These are phyloP conservation scores for Cryptococcus sp. DNA, from an alignment of 1,284 basidiomycete genomes.

Conservation along the genomic window DNA sequence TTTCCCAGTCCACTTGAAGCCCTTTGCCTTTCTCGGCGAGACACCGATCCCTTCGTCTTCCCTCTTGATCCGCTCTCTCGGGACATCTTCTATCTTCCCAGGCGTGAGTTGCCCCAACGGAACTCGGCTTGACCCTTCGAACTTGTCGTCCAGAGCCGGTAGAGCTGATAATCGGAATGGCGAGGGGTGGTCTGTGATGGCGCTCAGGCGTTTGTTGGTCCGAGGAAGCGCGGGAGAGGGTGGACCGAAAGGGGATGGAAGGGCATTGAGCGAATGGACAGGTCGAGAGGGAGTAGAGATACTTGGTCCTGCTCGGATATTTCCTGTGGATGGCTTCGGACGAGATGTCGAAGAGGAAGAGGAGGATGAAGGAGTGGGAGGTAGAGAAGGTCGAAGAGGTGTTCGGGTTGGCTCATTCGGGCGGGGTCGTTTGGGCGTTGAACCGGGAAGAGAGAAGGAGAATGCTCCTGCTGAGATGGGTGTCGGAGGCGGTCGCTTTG, in stretches of 20 bases:
- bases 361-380: no score
- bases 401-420: background rate
- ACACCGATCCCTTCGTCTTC: constrained; percentile 35
- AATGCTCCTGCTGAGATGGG: constrained; percentile 10
- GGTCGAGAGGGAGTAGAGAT: background rate
- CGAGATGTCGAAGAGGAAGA: no score
- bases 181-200: constrained; percentile 1
- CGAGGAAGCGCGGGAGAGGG: background rate
- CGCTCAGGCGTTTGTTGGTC: background rate
- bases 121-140: constrained; percentile 1
- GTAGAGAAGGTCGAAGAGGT: background rate
- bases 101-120: constrained; percentile 1
- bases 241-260: constrained; percentile 3
- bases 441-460: constrained; percentile 6
- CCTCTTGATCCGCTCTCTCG: constrained; percentile 6
- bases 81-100: background rate
- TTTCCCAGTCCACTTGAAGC: constrained; percentile 23
- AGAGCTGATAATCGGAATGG: background rate
- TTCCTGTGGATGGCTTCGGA: no score
- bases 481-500: background rate
- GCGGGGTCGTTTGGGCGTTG: background rate
- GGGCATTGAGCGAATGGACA: background rate
- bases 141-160: background rate
- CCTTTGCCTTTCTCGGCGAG: constrained; percentile 29
- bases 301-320: no score